Base-by-base conservation (phyloP, 2,329 filamentous ascomycete species). In the Claviceps paspali region DNA sequence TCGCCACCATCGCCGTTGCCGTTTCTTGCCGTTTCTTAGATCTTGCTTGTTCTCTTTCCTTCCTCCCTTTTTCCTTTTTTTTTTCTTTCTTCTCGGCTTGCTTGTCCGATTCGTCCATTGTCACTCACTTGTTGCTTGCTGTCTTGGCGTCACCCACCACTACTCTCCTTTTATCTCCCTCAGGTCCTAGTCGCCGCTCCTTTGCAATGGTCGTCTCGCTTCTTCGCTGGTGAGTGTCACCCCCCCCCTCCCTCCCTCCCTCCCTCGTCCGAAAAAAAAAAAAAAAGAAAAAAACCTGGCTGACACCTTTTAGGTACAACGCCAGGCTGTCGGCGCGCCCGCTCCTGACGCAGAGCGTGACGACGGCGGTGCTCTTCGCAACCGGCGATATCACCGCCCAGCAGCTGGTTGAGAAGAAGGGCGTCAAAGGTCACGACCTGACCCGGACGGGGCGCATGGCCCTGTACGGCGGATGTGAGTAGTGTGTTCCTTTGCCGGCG, bases 371-470 rank as follows among this genome's bases (percentile, higher is more conserved):
- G 41, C 78, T 98, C 45, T 98, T 96, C 57, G 87, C 82, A 41
- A 83, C 86, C 11, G 91, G 91, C 51, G 91, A 98, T 63, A 68
- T 81, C 42, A 78, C 92, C 47, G 85, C 91, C 27, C 91, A 98
- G 62, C 88, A 96, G 62, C 68, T 76, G 26, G 82, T 98, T 41
- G 88, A 96, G 63, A 79, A 76, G 57, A 78, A 71, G 51, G 87
- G 86, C 14, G 47, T 82, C 19, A 62, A 79, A 48, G 80, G 82
- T 46, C 88, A 98, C 57, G 80, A 88, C 52, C 49, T 76, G 27
- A 62, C 64, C 21, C 73, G 83, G 37, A 87, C 82, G 22, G 77
- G 68, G 9, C 77, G 83, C 49, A 91, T 92, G 83, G 76, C 76
- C 30, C 62, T 79, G 41, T 91, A 91, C 55, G 83, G 83, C 45